Conservation (phyloP, 2,329 filamentous ascomycete genomes). For the Clarireedia paspali region DNA sequence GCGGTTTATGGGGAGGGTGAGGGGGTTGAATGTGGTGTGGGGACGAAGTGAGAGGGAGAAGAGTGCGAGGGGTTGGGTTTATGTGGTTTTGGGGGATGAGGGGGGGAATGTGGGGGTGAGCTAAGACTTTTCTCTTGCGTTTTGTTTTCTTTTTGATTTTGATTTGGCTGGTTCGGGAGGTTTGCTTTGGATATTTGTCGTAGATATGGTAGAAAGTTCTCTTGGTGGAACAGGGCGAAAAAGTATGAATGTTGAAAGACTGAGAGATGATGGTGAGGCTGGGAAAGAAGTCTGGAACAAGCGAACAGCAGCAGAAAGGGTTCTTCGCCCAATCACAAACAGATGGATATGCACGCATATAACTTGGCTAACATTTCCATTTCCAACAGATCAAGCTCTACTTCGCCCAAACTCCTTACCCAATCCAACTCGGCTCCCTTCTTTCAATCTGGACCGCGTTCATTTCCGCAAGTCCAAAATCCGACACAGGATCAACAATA, state of each 20-base stretch:
- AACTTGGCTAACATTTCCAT: neutral
- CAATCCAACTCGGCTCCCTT: conserved; percentile 43
- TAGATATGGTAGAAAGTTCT: no score
- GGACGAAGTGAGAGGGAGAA: conserved; percentile 36
- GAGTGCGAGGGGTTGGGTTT: conserved; percentile 43
- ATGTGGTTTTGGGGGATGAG: conserved; percentile 48
- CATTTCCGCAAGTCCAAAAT: conserved; percentile 40
- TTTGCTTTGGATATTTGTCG: no score
- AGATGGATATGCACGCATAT: no score
- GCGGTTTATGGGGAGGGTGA: conserved; percentile 46
- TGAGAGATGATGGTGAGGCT: no score
- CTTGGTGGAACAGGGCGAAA: no score
- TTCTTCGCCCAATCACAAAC: no score
- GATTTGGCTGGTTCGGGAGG: neutral
- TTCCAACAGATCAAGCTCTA: conserved; percentile 41
- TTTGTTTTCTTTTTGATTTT: no score
- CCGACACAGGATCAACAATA: conserved; percentile 30
- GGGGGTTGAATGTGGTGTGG: conserved; percentile 42
- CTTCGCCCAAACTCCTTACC: conserved; percentile 36
- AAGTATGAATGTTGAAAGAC: no score
- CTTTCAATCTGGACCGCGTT: conserved; percentile 51
- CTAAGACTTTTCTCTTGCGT: neutral
- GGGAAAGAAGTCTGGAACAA: no score
- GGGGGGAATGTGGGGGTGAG: conserved; percentile 30
- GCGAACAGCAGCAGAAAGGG: no score